phyloP scores from a whole-genome alignment of 2,329 filamentous ascomycete species.

The Penicillium paneum region DNA sequence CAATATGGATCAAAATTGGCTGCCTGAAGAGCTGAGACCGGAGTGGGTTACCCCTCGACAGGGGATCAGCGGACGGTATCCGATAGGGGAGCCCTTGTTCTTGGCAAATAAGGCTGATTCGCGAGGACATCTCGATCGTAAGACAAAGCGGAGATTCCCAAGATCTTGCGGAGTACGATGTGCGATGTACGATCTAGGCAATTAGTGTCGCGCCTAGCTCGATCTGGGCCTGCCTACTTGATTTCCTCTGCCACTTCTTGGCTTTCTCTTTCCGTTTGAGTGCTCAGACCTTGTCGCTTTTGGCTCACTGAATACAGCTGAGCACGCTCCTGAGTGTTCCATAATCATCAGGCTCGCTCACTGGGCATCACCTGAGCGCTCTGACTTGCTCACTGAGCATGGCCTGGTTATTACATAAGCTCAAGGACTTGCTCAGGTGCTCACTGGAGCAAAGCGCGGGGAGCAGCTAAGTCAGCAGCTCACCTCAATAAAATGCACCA shows the following conservation, averaged over 20 bases:
- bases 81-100: constrained; percentile 9
- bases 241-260: too few relatives aligned
- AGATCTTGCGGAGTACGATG: background rate
- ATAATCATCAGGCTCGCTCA: too few relatives aligned
- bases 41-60: constrained; percentile 16
- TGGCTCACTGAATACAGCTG: too few relatives aligned
- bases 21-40: constrained; percentile 3
- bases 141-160: background rate
- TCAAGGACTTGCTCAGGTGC: too few relatives aligned
- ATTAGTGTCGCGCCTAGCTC: background rate
- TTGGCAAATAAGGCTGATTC: constrained; percentile 19
- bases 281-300: too few relatives aligned
- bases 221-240: background rate
- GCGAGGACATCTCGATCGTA: background rate
- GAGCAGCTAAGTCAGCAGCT: constrained; percentile 2
- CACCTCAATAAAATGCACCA: constrained; percentile 1
- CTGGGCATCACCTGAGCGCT: too few relatives aligned
- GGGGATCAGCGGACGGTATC: constrained; percentile 17
- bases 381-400: too few relatives aligned
- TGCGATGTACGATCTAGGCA: background rate
- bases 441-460: background rate
- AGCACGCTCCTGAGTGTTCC: too few relatives aligned
- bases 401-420: too few relatives aligned
- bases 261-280: too few relatives aligned
- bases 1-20: background rate